Base-by-base conservation (phyloP, 306 rosid species). In the Citrullus colocynthis region DNA sequence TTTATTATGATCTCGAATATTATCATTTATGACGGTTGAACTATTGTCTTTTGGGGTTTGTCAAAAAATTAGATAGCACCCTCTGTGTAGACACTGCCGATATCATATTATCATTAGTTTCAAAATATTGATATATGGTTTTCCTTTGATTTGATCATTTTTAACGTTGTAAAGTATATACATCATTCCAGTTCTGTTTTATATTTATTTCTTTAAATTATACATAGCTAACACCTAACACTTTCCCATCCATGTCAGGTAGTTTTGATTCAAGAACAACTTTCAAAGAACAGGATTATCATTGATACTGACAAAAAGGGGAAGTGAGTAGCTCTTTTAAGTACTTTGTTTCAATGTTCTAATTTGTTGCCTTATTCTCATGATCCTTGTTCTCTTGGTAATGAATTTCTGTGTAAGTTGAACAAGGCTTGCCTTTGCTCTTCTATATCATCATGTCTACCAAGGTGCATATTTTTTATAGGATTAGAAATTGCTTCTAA, bases 271-370 rank as follows among this genome's bases (percentile, higher is more conserved):
- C 98, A 94, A 82, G 98, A 94, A 77, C 98, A 94, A 58, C 94
- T 94, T 78, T 94, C 96, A 8, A 94, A 94, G 82, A 94, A 94
- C 71, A 88, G 97, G 88, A 94, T 94, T 75, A 94, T 94, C 78
- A 85, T 94, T 82, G 98, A 90, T 20, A 87, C 78, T 4, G 98
- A 94, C 91, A 90, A 91, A 86, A 94, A 90, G 85, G 86, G 89
- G 82, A 94, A 94, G 98, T 93, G 80, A 86, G 98, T 82, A 52
- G 59, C 55, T 78, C 41, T 78, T 69, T 56, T 73, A 71, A 44
- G 77, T 57, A 36, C 41, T 41, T 48, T 21, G 34, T 59, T 20
- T 72, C 6, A 9, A 28, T 24, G 24, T 49, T 61, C 79, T 54
- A 34, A 42, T 80, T 76, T 20, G 37, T 32, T 32, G 71, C 69